Conservation (phyloP, 179 eudicot species). For the Sideroxylon spinosum region DNA sequence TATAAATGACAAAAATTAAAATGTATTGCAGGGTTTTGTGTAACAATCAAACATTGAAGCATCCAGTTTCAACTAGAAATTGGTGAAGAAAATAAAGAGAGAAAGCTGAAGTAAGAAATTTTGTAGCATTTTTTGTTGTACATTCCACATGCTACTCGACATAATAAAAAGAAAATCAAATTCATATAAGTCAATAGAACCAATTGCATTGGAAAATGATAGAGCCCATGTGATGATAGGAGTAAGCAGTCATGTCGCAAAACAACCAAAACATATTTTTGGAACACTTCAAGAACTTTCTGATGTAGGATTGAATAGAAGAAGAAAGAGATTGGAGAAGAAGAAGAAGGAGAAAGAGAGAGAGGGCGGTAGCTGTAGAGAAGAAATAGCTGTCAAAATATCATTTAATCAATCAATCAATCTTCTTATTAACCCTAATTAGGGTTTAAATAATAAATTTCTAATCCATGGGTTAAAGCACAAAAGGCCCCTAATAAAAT, state of each 20-base stretch:
- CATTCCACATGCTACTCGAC: background rate
- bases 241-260: background rate
- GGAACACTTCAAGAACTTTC: no score
- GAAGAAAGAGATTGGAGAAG: no score
- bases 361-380: no score
- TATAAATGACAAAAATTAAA: background rate
- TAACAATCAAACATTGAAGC: background rate
- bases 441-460: no score
- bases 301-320: no score
- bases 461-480: no score
- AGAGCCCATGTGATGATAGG: background rate
- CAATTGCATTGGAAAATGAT: background rate
- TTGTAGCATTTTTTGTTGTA: background rate
- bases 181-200: background rate
- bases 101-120: background rate
- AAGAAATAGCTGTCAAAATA: no score
- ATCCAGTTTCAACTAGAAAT: slow-evolving; percentile 8
- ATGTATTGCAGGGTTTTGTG: background rate
- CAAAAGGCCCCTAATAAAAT: no score
- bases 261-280: background rate
- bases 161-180: slow-evolving; percentile 3
- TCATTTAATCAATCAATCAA: no score
- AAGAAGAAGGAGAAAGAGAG: no score
- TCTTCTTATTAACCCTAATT: no score
- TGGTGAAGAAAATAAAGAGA: background rate